Evolutionary conservation across 768 basidiomycete species (phyloP), one percentile per base, ranked within the genome.

Genomic region (Mycena metata): DNA sequence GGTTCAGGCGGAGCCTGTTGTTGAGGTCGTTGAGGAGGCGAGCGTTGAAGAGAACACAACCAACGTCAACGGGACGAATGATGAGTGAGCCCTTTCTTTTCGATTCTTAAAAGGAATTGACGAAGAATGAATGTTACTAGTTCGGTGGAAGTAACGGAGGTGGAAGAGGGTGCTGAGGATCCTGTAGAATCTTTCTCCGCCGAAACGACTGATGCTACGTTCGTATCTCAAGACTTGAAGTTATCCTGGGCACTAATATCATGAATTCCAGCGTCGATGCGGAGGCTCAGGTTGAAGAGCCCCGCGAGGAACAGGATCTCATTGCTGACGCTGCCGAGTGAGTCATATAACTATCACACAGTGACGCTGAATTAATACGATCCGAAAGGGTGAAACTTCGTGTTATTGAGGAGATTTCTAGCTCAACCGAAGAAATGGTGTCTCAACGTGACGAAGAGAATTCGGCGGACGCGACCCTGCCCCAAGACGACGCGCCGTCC

Each of bases 241-340:
- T 5, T 39, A 15, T 39, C 11, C 39, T 39, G 16, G 15, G 23
- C 23, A 41, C 56, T 65, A 35, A 60, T 39, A 39, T 15, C 41
- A 17, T 19, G 17, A 43, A 23, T 10, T 19, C 23, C 23, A 66
- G 65, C 16, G 33, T 41, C 30, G 24, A 30, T n/a, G 15, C 17
- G 10, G 62, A 26, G 26, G 30, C 17, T 26, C 50, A 45, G 21
- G 23, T 36, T 8, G 19, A 30, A 4, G 59, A 26, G 5, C 24
- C 12, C 23, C 35, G 19, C 5, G 39, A 63, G 54, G 16, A 39
- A 16, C 45, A 16, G 23, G 41, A 55, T 17, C 1, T 15, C 12
- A 36, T 30, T 45, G 4, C 19, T 45, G 57, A 59, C 12, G 56
- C 16, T n/a, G 10, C 47, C 12, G 56, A 65, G 64, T 65, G 4